phyloP scores from a whole-genome alignment of 257 asterid genomes.

The Solanum ossicruentum region DNA sequence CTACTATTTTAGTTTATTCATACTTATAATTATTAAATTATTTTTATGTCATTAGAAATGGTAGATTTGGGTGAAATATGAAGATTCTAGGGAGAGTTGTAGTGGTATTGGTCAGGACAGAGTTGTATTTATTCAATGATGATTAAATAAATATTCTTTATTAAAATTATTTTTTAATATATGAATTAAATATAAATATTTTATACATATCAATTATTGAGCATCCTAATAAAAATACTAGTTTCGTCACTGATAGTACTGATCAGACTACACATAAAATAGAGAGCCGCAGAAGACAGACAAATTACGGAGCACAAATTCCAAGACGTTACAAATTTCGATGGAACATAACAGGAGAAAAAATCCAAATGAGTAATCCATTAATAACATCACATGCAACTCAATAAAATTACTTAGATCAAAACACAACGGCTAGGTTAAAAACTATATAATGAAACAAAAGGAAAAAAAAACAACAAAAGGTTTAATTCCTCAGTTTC shows the following conservation, averaged over 20 bases:
- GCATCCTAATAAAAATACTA: no score
- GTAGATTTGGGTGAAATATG: no score
- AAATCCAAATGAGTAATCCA: constrained; percentile 17
- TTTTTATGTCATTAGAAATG: no score
- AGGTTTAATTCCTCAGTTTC: background rate
- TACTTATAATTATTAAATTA: no score
- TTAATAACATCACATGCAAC: constrained; percentile 19
- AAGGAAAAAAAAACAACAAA: background rate
- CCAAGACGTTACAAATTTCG: background rate
- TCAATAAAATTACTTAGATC: background rate
- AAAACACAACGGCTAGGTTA: constrained; percentile 1
- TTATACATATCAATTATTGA: no score
- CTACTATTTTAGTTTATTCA: no score
- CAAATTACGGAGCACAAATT: background rate
- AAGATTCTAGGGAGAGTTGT: no score
- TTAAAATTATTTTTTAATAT: no score
- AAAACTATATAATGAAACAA: background rate
- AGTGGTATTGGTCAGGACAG: no score
- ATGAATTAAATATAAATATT: no score
- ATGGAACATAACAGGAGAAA: constrained; percentile 1
- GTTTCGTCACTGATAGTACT: accelerated
- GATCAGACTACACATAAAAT: background rate
- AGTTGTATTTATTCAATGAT: no score
- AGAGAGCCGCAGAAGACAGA: background rate
- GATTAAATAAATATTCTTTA: no score